Evolutionary conservation across 139 green algal species (phyloP), one percentile per base, ranked within the genome.

Genomic region (Cymbomonas tetramitiformis): DNA sequence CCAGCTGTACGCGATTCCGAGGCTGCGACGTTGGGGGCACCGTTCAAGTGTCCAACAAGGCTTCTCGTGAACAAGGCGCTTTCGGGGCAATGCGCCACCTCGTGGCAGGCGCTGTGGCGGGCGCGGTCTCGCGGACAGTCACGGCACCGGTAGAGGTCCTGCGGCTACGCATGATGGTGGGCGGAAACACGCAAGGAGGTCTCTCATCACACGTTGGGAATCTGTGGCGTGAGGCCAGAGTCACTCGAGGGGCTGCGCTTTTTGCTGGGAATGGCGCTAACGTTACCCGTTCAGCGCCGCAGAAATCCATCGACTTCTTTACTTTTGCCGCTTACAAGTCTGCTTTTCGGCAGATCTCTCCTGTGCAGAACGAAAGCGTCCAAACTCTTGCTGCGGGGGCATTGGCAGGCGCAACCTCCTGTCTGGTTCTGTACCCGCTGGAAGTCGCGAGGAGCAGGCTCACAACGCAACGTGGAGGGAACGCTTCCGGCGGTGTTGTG

Each of bases 191-290:
- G 19, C 2, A 47, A 25, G 21, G 5, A 5, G 44, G 73, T 48
- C 43, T 30, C 46, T 30, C 57, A 28, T 19, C 39, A 30, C 48
- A 10, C 15, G 5, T 24, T 39, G 51, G 34, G 34, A 23, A 21
- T 23, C 18, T 51, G 46, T n/a, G 46, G 18, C 19, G 2, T 44
- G 32, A 26, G 18, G 4, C 15, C 15, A n/a, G n/a, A 5, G 32
- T 21, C 40, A 1, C 34, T 30, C 25, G 52, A 70, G 12, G 79
- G 81, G 10, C 71, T 68, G 58, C 51, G 24, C 1, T 93, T 28
- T 93, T 80, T 75, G 54, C 46, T 29, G 83, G 83, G 49, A 93
- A 93, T 61, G 29, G 66, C n/a, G 56, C 81, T 21, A 93, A 88
- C 62, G 76, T 84, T 34, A 28, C 86, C 28, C 59, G 74, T 8